These are phyloP conservation scores for Citrus cavaleriei DNA, from an alignment of 345 rosid genomes.

Conservation along the genomic window DNA sequence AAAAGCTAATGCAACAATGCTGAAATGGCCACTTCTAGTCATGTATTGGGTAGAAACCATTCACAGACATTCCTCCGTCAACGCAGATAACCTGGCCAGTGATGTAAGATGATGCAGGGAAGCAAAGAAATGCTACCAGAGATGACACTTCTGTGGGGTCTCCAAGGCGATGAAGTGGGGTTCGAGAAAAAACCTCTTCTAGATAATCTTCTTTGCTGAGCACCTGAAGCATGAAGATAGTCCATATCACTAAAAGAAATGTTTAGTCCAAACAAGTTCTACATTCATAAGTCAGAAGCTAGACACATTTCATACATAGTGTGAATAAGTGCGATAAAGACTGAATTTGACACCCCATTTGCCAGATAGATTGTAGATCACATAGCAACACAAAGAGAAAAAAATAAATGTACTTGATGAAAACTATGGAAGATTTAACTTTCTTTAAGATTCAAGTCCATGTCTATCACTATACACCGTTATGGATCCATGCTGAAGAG, in stretches of 20 bases:
- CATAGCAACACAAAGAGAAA: background rate
- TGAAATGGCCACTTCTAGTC: constrained; percentile 21
- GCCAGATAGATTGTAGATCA: background rate
- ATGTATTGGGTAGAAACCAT: constrained; percentile 53
- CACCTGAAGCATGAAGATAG: constrained; percentile 23
- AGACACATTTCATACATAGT: background rate
- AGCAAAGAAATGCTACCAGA: constrained; percentile 70
- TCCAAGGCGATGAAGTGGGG: constrained; percentile 59
- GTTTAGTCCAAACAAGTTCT: background rate
- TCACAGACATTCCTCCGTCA: constrained; percentile 65
- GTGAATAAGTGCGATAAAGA: background rate
- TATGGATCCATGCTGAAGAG: background rate
- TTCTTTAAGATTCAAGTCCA: background rate
- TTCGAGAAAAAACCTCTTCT: constrained; percentile 52
- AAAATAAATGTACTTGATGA: no score
- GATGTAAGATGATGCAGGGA: constrained; percentile 76
- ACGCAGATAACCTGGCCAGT: constrained; percentile 70
- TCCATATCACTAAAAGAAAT: background rate
- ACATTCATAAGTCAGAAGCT: background rate
- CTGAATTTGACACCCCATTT: background rate
- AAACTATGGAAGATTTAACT: no score
- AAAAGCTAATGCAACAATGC: background rate
- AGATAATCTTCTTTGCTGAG: constrained; percentile 38
- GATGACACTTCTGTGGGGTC: constrained; percentile 60
- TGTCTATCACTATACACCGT: background rate